phyloP scores from a whole-genome alignment of 208 protist genomes.

The Trypanosoma avium region DNA sequence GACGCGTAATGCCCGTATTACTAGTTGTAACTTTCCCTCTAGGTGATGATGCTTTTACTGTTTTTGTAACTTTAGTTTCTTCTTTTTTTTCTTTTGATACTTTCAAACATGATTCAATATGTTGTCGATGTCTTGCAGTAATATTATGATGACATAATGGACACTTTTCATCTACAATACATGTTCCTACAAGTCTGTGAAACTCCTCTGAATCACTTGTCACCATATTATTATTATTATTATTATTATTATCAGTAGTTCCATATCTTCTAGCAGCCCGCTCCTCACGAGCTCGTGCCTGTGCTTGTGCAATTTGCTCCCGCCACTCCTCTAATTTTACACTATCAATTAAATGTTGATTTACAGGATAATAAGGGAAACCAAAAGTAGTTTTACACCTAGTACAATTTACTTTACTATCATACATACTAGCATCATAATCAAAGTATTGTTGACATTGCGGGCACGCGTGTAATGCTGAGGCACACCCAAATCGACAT shows the following conservation, averaged over 20 bases:
- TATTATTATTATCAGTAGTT: constrained; percentile 3
- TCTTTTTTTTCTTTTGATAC: constrained; percentile 6
- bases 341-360: constrained; percentile 66
- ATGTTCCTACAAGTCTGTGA: constrained; percentile 53
- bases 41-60: neutral
- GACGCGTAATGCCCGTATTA: too few relatives aligned
- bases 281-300: constrained; percentile 29
- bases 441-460: constrained; percentile 70
- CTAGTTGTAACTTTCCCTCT: too few relatives aligned
- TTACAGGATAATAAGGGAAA: constrained; percentile 86
- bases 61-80: neutral
- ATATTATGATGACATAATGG: constrained; percentile 60
- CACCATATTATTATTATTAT: too few relatives aligned
- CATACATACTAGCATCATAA: constrained; percentile 83
- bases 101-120: constrained; percentile 56
- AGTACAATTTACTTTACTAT: constrained; percentile 44
- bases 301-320: constrained; percentile 39
- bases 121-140: constrained; percentile 46
- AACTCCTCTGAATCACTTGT: constrained; percentile 35
- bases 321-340: constrained; percentile 61
- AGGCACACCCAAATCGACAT: constrained; percentile 74
- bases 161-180: constrained; percentile 70
- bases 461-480: constrained; percentile 79
- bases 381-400: constrained; percentile 66
- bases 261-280: constrained; percentile 38